Base-by-base conservation (phyloP, 2,329 filamentous ascomycete species). In the Rhynchosporium agropyri region DNA sequence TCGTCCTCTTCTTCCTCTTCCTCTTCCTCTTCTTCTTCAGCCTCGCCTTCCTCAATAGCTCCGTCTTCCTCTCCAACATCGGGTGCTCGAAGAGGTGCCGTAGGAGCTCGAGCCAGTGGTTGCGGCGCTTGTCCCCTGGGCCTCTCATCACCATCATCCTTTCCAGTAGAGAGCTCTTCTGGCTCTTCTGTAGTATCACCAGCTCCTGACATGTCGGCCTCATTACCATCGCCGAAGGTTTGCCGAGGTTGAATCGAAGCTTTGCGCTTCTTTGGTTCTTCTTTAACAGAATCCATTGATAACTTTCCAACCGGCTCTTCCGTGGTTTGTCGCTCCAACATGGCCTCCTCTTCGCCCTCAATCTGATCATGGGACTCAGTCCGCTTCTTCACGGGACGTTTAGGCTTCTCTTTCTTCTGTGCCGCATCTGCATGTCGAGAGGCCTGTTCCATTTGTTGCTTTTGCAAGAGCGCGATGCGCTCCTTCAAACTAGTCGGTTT, bases 401-500 rank as follows among this genome's bases (percentile, higher is more conserved):
- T 96, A 10, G 91, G 88, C 77, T 96, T 97, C 71, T 96, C 92
- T 75, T 96, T 94, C 79, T 90, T 96, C 61, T 88, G 82, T 26
- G 83, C 82, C 15, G 89, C 85, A 43, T 95, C 91, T 7, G 90
- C 90, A 76, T 94, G 90, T 58, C 93, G 84, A 66, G 89, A 84
- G 4, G 93, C 91, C 74, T 95, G 91, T 74, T 98, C 95, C 74
- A 91, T 81, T 76, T 99, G 95, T 75, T 98, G 92, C 74, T 91
- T 94, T 76, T 99, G 95, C 15, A 99, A 81, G 58, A 97, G 80
- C 33, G 95, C 95, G 78, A 99, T 97, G 66, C 95, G 86, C 76
- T 99, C 95, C 77, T 98, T 99, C 65, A 99, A 77, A 69, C 91
- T 97, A 61, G 92, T 90, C 29, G 93, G 92, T 77, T 98, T 97